Base-by-base conservation (phyloP, 2,329 filamentous ascomycete species). In the Pyrenochaeta sp. region DNA sequence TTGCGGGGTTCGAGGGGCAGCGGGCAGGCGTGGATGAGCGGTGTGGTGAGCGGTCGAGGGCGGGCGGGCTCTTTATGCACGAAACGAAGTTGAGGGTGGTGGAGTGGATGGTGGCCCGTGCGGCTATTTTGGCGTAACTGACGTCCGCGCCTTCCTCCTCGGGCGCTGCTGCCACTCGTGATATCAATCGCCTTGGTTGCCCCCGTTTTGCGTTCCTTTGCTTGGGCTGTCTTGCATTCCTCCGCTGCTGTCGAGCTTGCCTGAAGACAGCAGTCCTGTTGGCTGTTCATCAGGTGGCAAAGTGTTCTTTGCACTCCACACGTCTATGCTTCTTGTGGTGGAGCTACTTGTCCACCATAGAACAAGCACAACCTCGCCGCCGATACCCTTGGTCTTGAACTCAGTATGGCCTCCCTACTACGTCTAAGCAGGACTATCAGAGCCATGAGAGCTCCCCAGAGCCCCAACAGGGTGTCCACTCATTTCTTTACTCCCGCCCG, bases 31-130 rank as follows among this genome's bases (percentile, higher is more conserved):
- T 50, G 40, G 38, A 20, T 35, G 47, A 29, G 44, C 46, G 48
- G 55, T 53, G 54, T 60, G 44, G 56, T 59, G 53, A 44, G 28
- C 4, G 58, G 58, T 61, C 55, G 53, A 53, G 44, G 50, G 30
- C 46, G 53, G 48, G 52, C 56, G 53, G 55, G 52, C 60, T 55
- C 62, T 67, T 63, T 64, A 58, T 65, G 61, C 60, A 58, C 35
- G 41, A 45, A 46, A n/a, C 50, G 53, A 57, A 53, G 52, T 55
- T 56, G 60, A 58, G 44, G 48, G 49, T 55, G 50, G 54, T 51
- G 51, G 54, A 41, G 47, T 36, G 44, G 38, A 41, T 31, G 40
- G n/a, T n/a, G 58, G 53, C 46, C 59, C 56, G 53, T 47, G 53
- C 51, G 48, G 23, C 39, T 31, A 55, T 36, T 61, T 60, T 62